Percentiles rank a stretch among this genome's conserved stretches.
Evolutionary conservation across 2,329 filamentous ascomycete genomes (phyloP).

Genomic region (Amylocarpus encephaloides): DNA sequence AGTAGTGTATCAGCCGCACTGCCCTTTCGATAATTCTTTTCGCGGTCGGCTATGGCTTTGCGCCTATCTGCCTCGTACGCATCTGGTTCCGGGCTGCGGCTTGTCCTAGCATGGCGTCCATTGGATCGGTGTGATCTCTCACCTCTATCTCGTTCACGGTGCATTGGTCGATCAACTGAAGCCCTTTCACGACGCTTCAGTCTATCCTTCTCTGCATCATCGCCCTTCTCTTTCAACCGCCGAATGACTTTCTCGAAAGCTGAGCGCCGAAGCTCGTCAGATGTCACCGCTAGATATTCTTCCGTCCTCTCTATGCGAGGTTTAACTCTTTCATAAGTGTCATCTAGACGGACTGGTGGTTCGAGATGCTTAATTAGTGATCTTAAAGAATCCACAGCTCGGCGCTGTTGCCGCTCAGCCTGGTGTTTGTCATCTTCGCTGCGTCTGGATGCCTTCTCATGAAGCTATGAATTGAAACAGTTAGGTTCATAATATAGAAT

Average conservation of each 20-base stretch:
- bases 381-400: conserved; percentile 76
- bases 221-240: conserved; percentile 84
- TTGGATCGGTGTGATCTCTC: conserved; percentile 57
- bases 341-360: conserved; percentile 67
- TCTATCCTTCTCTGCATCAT: conserved; percentile 66
- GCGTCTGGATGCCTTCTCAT: conserved; percentile 77
- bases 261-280: conserved; percentile 73
- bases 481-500: conserved; percentile 1
- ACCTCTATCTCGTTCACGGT: conserved; percentile 49
- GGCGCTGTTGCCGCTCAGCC: conserved; percentile 77
- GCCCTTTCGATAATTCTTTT: conserved; percentile 84
- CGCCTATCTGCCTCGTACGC: conserved; percentile 92
- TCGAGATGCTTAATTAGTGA: conserved; percentile 85
- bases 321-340: conserved; percentile 85
- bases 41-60: conserved; percentile 87
- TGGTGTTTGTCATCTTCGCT: conserved; percentile 78
- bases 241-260: conserved; percentile 91
- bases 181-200: conserved; percentile 52
- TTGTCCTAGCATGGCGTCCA: conserved; percentile 55
- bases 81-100: conserved; percentile 86
- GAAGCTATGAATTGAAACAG: conserved; percentile 47
- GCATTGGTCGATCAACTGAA: conserved; percentile 37
- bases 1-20: conserved; percentile 60
- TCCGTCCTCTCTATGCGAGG: conserved; percentile 71
- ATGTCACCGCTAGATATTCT: conserved; percentile 76